These are phyloP conservation scores for Glarea lozoyensis DNA, from an alignment of 495 filamentous ascomycete genomes.

Conservation along the genomic window DNA sequence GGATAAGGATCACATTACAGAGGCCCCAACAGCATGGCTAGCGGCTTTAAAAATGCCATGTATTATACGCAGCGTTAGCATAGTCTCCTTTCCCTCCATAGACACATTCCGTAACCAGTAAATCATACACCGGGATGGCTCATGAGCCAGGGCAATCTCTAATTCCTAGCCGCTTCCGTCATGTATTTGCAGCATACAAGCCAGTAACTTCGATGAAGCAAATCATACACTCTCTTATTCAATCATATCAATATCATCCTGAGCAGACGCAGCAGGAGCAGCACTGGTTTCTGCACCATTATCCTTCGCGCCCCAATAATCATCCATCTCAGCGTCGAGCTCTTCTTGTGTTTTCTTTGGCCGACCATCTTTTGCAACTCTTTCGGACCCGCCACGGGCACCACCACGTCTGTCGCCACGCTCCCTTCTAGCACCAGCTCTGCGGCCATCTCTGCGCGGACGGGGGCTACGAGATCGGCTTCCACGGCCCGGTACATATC, in stretches of 20 bases:
- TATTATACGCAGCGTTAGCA: no score
- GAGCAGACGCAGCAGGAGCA: constrained; percentile 14
- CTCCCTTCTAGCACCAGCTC: constrained; percentile 41
- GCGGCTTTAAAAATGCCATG: no score
- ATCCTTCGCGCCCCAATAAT: constrained; percentile 51
- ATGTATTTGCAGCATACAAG: no score
- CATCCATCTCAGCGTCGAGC: constrained; percentile 72
- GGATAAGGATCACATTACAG: no score
- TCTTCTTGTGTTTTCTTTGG: constrained; percentile 72
- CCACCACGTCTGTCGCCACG: constrained; percentile 30
- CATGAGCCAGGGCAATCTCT: no score
- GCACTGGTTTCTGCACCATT: constrained; percentile 15
- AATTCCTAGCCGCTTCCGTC: no score
- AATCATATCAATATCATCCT: constrained; percentile 32
- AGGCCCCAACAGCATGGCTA: no score
- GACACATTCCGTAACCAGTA: no score
- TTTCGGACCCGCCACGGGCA: constrained; percentile 28
- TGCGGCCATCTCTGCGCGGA: constrained; percentile 38
- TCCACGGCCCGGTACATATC: constrained; percentile 63
- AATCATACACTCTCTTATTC: constrained; percentile 16
- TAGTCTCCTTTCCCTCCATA: no score
- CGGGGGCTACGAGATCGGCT: constrained; percentile 41
- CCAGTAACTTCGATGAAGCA: no score
- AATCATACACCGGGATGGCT: no score
- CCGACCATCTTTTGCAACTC: constrained; percentile 43